Conservation (phyloP, 2,329 filamentous ascomycete species). For the Penicillium sclerotigenum region DNA sequence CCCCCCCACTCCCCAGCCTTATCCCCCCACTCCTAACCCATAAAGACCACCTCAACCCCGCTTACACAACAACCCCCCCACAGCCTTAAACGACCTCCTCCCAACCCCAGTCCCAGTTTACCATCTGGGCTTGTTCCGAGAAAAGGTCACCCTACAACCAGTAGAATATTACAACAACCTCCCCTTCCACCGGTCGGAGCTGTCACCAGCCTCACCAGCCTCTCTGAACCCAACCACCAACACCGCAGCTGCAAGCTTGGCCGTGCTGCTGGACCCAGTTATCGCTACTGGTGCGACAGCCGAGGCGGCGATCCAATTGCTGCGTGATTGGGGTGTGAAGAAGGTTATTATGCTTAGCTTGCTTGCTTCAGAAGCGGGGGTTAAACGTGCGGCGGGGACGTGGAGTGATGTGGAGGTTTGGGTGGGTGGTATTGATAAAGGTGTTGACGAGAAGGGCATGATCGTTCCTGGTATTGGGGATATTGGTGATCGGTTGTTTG, state of each 20-base stretch:
- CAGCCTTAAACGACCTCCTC: slow-evolving; percentile 77
- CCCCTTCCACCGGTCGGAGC: slow-evolving; percentile 55
- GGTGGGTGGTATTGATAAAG: slow-evolving; percentile 73
- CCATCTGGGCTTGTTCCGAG: slow-evolving; percentile 92
- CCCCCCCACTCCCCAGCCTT: not conserved
- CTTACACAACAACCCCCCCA: not conserved
- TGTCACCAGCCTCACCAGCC: slow-evolving; percentile 28
- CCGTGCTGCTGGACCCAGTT: slow-evolving; percentile 84
- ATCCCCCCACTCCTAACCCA: not conserved
- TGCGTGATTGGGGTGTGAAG: slow-evolving; percentile 88
- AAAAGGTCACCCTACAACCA: slow-evolving; percentile 78
- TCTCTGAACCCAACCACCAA: slow-evolving; percentile 27
- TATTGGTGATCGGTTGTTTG: slow-evolving; percentile 83
- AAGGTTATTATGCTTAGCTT: slow-evolving; percentile 73
- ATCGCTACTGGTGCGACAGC: slow-evolving; percentile 92
- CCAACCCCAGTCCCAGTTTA: slow-evolving; percentile 77
- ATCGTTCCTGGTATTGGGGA: slow-evolving; percentile 86
- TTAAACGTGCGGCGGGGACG: slow-evolving; percentile 67
- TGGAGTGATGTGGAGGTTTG: slow-evolving; percentile 71
- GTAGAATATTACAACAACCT: slow-evolving; percentile 99
- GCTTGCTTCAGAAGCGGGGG: slow-evolving; percentile 68
- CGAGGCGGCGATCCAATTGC: slow-evolving; percentile 81
- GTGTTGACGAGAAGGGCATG: slow-evolving; percentile 76
- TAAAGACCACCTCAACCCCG: not conserved
- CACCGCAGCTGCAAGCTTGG: slow-evolving; percentile 56